A percentile compares a stretch with the other conserved stretches of the same genome.
phyloP scores from a whole-genome alignment of 2,329 filamentous ascomycete genomes.

The Sordariomycetes sp. region DNA sequence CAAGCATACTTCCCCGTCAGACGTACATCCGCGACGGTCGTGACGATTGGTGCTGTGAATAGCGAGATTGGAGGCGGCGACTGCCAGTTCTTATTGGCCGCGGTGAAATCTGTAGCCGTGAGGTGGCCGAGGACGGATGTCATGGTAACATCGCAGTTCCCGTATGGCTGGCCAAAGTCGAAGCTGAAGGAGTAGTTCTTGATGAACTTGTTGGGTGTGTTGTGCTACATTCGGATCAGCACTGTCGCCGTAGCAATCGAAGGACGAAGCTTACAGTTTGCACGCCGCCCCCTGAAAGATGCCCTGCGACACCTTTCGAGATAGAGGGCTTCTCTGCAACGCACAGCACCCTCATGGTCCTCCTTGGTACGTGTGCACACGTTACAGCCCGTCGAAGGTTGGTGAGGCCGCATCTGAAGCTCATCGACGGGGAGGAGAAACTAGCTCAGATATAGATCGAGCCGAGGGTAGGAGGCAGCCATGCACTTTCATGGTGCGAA shows the following conservation, averaged over 20 bases:
- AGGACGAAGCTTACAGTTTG: constrained; percentile 51
- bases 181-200: constrained; percentile 95
- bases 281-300: constrained; percentile 70
- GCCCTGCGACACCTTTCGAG: constrained; percentile 83
- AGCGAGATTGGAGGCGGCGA: constrained; percentile 70
- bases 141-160: constrained; percentile 79
- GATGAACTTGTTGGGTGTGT: constrained; percentile 66
- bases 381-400: neutral
- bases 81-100: constrained; percentile 68
- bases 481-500: neutral
- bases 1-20: neutral
- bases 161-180: constrained; percentile 74
- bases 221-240: constrained; percentile 37
- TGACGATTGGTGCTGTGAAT: constrained; percentile 72
- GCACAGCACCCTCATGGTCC: constrained; percentile 44
- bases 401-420: neutral
- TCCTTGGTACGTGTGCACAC: neutral
- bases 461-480: neutral
- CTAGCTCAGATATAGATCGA: constrained; percentile 1
- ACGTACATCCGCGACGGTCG: constrained; percentile 54
- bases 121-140: constrained; percentile 89
- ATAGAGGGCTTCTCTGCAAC: constrained; percentile 75
- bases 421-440: constrained; percentile 1
- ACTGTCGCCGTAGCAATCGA: neutral
- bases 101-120: constrained; percentile 67